Conservation (phyloP, 345 rosid genomes). For the Schrenkiella parvula region DNA sequence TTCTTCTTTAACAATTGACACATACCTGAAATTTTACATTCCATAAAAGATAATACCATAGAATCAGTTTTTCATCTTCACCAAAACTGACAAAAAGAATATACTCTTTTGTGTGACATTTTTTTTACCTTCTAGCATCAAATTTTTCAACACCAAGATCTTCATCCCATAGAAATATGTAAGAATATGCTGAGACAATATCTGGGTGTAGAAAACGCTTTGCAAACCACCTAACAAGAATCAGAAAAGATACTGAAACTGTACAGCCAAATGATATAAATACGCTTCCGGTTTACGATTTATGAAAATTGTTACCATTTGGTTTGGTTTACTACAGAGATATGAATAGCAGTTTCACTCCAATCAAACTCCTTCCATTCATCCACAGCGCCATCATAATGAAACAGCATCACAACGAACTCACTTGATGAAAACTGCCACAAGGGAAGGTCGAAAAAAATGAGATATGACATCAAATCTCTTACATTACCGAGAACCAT, state of each 20-base stretch:
- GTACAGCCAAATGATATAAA: neutral
- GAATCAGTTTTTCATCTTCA: neutral
- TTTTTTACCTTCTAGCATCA: slow-evolving; percentile 27
- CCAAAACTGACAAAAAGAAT: neutral
- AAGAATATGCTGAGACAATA: slow-evolving; percentile 35
- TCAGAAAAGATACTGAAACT: neutral
- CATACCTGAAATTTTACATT: slow-evolving; percentile 46
- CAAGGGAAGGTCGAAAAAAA: neutral
- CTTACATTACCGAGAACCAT: neutral
- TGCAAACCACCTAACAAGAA: slow-evolving; percentile 75
- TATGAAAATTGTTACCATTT: slow-evolving; percentile 50
- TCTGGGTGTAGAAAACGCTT: slow-evolving; percentile 66
- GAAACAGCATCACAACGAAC: slow-evolving; percentile 73
- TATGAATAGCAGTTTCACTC: slow-evolving; percentile 58
- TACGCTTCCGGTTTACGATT: neutral
- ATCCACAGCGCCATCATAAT: slow-evolving; percentile 70
- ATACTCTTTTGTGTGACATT: neutral
- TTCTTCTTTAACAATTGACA: slow-evolving; percentile 60
- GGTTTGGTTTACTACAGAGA: slow-evolving; percentile 70
- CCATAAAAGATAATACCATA: neutral
- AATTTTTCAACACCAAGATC: slow-evolving; percentile 43
- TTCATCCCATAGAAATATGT: slow-evolving; percentile 47
- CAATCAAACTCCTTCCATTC: slow-evolving; percentile 69
- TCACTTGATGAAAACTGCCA: slow-evolving; percentile 56
- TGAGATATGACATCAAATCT: neutral